Evolutionary conservation across 2,329 filamentous ascomycete species (phyloP).

Genomic region (Leptographium wingfieldii): DNA sequence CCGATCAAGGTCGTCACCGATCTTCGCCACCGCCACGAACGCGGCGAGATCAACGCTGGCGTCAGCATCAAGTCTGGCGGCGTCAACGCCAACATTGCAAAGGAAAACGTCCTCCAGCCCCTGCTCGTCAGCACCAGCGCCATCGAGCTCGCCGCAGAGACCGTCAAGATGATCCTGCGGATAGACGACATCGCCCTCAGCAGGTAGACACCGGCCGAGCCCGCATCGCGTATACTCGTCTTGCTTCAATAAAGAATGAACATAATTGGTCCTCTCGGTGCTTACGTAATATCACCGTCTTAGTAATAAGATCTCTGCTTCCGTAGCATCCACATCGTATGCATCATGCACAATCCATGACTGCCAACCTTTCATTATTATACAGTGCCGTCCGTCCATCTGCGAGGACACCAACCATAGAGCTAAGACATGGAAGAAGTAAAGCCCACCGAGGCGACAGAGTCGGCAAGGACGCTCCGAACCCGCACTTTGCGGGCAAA

Average conservation of each 20-base stretch:
- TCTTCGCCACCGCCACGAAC: slow-evolving; percentile 82
- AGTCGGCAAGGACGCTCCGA: neutral
- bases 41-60: slow-evolving; percentile 89
- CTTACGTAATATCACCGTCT: too few relatives aligned
- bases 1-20: slow-evolving; percentile 98
- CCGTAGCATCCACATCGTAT: neutral
- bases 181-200: slow-evolving; percentile 56
- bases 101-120: slow-evolving; percentile 94
- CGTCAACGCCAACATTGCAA: slow-evolving; percentile 91
- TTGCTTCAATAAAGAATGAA: too few relatives aligned
- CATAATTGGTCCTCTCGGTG: too few relatives aligned
- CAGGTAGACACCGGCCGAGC: slow-evolving; percentile 27
- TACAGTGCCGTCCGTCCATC: neutral
- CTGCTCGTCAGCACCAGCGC: slow-evolving; percentile 94
- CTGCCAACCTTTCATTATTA: neutral
- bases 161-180: slow-evolving; percentile 82
- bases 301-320: neutral
- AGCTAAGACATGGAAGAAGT: neutral
- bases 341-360: neutral
- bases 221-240: too few relatives aligned
- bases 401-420: neutral
- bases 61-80: slow-evolving; percentile 97
- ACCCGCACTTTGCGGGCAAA: neutral
- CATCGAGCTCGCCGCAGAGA: slow-evolving; percentile 93
- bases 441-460: neutral